phyloP scores from a whole-genome alignment of 2,329 filamentous ascomycete genomes.

The Metarhizium humberi region DNA sequence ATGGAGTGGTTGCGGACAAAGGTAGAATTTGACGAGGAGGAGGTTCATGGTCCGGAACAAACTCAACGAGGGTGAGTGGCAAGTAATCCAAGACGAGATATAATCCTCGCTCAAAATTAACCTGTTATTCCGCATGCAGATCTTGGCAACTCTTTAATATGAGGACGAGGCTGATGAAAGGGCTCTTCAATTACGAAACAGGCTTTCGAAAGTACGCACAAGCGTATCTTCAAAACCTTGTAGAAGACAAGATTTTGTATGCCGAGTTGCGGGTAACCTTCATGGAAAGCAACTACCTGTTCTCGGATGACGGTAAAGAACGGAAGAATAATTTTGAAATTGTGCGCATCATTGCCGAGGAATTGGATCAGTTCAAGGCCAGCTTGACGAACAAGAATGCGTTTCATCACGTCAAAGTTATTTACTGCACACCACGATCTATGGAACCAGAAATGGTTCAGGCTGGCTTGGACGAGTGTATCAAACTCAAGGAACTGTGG shows the following conservation, averaged over 20 bases:
- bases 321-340: conserved; percentile 46
- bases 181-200: conserved; percentile 56
- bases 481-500: conserved; percentile 47
- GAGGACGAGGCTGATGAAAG: conserved; percentile 64
- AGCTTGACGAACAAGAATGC: conserved; percentile 17
- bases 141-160: conserved; percentile 57
- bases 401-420: conserved; percentile 59
- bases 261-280: conserved; percentile 64
- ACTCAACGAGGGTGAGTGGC: conserved; percentile 42
- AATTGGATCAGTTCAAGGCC: conserved; percentile 38
- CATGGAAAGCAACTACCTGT: conserved; percentile 53
- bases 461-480: conserved; percentile 49
- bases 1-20: conserved; percentile 52
- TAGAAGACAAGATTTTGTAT: conserved; percentile 58
- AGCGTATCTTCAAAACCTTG: conserved; percentile 50
- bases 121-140: conserved; percentile 21
- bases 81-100: not conserved
- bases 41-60: conserved; percentile 44
- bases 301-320: conserved; percentile 43
- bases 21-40: conserved; percentile 50
- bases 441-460: conserved; percentile 40
- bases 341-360: conserved; percentile 49
- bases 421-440: conserved; percentile 60
- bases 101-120: not conserved
- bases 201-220: conserved; percentile 54